Evolutionary conservation across 2,329 filamentous ascomycete genomes (phyloP).

Genomic region (Metarhizium anisopliae): DNA sequence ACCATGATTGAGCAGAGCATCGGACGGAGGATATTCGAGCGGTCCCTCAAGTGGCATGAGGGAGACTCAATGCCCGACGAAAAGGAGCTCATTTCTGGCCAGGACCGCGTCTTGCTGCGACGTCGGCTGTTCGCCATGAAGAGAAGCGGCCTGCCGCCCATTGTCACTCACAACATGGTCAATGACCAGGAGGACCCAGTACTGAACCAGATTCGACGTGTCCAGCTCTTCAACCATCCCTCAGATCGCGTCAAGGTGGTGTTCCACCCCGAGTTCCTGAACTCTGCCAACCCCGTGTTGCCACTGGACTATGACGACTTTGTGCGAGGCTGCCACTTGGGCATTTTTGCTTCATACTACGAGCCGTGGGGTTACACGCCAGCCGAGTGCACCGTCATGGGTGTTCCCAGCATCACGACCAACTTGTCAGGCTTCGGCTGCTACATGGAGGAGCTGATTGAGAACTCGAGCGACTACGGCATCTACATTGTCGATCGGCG

Average conservation of each 20-base stretch:
- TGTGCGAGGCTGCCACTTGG: conserved; percentile 90
- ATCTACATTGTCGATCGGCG: conserved; percentile 98
- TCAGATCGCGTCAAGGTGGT: conserved; percentile 93
- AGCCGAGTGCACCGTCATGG: conserved; percentile 98
- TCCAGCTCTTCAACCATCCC: conserved; percentile 94
- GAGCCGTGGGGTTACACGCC: conserved; percentile 99
- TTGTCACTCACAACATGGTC: conserved; percentile 98
- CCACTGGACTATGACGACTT: conserved; percentile 98
- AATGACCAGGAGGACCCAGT: conserved; percentile 92
- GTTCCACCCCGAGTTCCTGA: conserved; percentile 97
- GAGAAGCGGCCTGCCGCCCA: conserved; percentile 77
- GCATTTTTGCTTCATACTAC: conserved; percentile 95
- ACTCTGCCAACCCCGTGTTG: conserved; percentile 88
- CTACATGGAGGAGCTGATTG: conserved; percentile 98
- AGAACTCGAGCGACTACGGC: conserved; percentile 95
- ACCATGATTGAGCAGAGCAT: conserved; percentile 89
- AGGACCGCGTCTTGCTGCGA: conserved; percentile 87
- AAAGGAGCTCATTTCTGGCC: conserved; percentile 86
- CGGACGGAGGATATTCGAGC: conserved; percentile 88
- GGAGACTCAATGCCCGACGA: conserved; percentile 90
- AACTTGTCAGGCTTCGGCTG: conserved; percentile 97
- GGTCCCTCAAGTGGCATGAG: conserved; percentile 90
- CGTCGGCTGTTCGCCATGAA: conserved; percentile 96
- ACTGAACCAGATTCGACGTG: conserved; percentile 88
- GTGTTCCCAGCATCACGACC: conserved; percentile 94